Percentiles rank a stretch among this genome's conserved stretches.
Conservation (phyloP, 257 asterid genomes). For the Solanum stenotomum region DNA sequence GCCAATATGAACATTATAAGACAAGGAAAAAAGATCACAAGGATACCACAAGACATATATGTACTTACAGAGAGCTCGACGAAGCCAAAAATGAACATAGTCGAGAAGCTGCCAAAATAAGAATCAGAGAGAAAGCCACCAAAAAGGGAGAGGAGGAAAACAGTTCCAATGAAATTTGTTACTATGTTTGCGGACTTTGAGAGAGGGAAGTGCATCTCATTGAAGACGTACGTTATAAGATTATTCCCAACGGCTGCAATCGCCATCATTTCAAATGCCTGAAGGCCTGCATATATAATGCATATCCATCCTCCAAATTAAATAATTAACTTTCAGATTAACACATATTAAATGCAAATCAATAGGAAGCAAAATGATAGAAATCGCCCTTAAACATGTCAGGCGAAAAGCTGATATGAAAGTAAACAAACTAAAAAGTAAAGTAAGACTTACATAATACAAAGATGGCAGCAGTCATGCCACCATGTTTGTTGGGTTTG, state of each 20-base stretch:
- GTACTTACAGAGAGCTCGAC: slow-evolving; percentile 51
- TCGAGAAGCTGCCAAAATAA: slow-evolving; percentile 64
- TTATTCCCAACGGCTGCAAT: slow-evolving; percentile 76
- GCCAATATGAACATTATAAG: not conserved
- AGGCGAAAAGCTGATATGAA: no score
- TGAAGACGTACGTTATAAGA: slow-evolving; percentile 59
- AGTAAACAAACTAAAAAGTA: not conserved
- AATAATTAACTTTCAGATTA: no score
- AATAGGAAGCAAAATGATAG: no score
- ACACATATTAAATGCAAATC: no score
- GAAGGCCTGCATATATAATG: slow-evolving; percentile 33
- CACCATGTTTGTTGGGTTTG: slow-evolving; percentile 53
- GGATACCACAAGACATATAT: no score
- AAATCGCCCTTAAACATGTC: no score
- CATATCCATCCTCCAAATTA: not conserved
- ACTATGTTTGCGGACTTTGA: slow-evolving; percentile 68
- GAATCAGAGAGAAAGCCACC: slow-evolving; percentile 83
- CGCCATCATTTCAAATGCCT: slow-evolving; percentile 75
- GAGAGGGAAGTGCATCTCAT: slow-evolving; percentile 65
- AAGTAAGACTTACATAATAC: slow-evolving; percentile 29
- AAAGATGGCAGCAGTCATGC: slow-evolving; percentile 65
- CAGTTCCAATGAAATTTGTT: slow-evolving; percentile 71
- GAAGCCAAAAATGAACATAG: slow-evolving; percentile 64
- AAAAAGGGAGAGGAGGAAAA: slow-evolving; percentile 55
- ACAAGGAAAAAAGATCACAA: not conserved